Evolutionary conservation across 768 basidiomycete genomes (phyloP).

Genomic region (Lactarius indigo): DNA sequence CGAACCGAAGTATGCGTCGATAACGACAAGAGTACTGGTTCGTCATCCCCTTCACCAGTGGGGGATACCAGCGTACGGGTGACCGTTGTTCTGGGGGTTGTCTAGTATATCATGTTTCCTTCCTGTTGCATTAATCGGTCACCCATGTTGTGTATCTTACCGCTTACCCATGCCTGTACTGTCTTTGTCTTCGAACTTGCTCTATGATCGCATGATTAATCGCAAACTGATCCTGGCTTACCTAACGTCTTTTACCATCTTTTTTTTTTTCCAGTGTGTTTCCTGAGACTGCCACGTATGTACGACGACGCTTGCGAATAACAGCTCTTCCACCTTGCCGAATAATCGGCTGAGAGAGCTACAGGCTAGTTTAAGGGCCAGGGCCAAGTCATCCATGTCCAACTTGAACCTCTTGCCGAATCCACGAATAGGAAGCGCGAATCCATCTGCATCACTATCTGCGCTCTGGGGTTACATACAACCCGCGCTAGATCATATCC

Average conservation of each 20-base stretch:
- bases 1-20: constrained; percentile 45
- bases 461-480: constrained; percentile 72
- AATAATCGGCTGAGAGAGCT: constrained; percentile 1
- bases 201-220: not conserved
- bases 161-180: not conserved
- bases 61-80: constrained; percentile 64
- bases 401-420: constrained; percentile 17
- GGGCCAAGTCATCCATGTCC: constrained; percentile 4
- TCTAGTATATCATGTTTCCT: constrained; percentile 36
- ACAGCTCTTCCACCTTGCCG: not conserved
- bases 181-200: not conserved
- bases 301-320: constrained; percentile 9
- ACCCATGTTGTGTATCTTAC: not conserved
- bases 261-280: not conserved
- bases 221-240: not conserved
- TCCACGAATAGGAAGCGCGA: constrained; percentile 44
- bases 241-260: constrained; percentile 1
- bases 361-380: not conserved
- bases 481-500: constrained; percentile 73
- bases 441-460: constrained; percentile 68
- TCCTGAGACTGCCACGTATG: constrained; percentile 6
- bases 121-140: not conserved
- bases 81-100: constrained; percentile 73
- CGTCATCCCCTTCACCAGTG: constrained; percentile 1
- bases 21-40: constrained; percentile 25